Percentiles rank a stretch among this genome's conserved stretches.
Conservation (phyloP, 148 eudicot genomes). For the Dianthus caryophyllus region DNA sequence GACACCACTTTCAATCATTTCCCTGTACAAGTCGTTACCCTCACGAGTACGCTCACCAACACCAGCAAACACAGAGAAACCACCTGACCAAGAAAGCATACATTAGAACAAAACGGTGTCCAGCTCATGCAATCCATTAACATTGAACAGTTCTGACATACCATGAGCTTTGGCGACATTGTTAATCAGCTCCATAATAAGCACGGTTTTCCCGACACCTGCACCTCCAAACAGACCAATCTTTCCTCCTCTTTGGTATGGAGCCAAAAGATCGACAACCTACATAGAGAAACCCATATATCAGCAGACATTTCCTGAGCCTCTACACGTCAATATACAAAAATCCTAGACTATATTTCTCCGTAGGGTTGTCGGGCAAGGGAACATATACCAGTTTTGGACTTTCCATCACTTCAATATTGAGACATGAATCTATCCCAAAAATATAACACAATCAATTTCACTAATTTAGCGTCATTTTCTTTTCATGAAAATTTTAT, state of each 20-base stretch:
- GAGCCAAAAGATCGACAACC: conserved; percentile 94
- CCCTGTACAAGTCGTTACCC: conserved; percentile 95
- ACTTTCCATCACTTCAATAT: too few species aligned
- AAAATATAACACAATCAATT: too few species aligned
- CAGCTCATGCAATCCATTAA: background rate
- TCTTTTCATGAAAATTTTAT: too few species aligned
- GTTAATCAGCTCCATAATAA: conserved; percentile 84
- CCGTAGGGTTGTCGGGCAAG: too few species aligned
- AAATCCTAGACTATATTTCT: too few species aligned
- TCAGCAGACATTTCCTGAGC: background rate
- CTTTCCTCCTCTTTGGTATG: conserved; percentile 91
- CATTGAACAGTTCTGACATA: conserved; percentile 18
- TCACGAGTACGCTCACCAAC: conserved; percentile 92
- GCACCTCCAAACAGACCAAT: conserved; percentile 82
- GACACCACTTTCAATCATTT: conserved; percentile 99
- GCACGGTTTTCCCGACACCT: conserved; percentile 74
- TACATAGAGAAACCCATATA: conserved; percentile 10
- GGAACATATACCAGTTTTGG: too few species aligned
- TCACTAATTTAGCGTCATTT: too few species aligned
- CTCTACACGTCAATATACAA: background rate
- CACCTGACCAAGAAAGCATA: conserved; percentile 36
- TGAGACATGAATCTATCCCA: too few species aligned
- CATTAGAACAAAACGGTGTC: background rate
- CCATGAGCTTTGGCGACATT: conserved; percentile 93
- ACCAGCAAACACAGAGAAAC: conserved; percentile 77